Base-by-base conservation (phyloP, 2,329 filamentous ascomycete genomes). In the Triangularia verruculosa region DNA sequence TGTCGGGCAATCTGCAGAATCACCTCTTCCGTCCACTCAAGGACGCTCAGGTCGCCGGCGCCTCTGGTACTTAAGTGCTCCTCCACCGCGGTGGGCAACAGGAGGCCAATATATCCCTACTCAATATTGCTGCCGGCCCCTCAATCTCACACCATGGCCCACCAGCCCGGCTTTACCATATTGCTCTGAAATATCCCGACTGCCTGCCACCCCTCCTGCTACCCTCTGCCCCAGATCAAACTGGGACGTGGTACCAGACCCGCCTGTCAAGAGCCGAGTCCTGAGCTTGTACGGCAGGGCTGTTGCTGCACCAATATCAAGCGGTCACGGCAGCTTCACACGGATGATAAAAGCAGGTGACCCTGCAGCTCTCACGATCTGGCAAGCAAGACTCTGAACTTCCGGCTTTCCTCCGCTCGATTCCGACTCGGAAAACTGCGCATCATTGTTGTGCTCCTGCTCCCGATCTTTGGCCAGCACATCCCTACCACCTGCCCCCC, bases 121-220 rank as follows among this genome's bases (percentile, higher is more conserved):
- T 66, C 62, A 64, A 70, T 71, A 71, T 69, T 68, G 66, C 67
- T 63, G 52, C 53, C 39, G 54, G 61, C 58, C 65, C 54, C 60
- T 69, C 66, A 70, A 68, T 71, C 66, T 69, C 69, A 55, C 65
- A 67, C 66, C 65, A 65, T 70, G 68, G 66, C 66, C 69, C 68
- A 70, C 68, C 64, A 68, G 62, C 70, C 69, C 66, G 70, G 70
- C 69, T 73, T 68, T 73, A 61, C 70, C 69, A 72, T 67, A 71
- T 71, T 72, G 65, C 65, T 64, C 53, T 70, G 65, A 70, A 68
- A 71, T 68, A 64, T 71, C 65, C 68, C 70, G 68, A 69, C 62
- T 61, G 60, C 66, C 63, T 67, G 66, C 62, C 64, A 67, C 62
- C 68, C 63, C 59, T 24, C 51, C 24, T 24, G 22, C 22, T 54